These are phyloP conservation scores for Aspergillus aculeatus DNA, from an alignment of 2,329 filamentous ascomycete genomes.

Conservation along the genomic window DNA sequence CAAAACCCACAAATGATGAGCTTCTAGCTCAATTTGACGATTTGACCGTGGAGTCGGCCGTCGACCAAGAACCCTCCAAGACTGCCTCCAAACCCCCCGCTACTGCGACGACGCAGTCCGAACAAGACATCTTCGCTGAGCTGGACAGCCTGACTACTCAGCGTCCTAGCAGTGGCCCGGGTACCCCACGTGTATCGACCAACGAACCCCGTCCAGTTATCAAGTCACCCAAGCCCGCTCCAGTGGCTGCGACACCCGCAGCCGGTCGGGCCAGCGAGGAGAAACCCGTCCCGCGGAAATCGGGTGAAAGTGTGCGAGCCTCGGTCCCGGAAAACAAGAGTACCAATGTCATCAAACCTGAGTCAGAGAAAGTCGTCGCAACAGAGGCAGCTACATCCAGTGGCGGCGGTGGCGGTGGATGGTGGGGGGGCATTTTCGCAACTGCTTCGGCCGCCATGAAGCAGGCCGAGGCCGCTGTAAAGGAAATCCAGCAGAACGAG, in stretches of 20 bases:
- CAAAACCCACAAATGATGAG: slow-evolving; percentile 49
- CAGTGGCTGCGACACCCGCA: slow-evolving; percentile 36
- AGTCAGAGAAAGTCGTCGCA: slow-evolving; percentile 45
- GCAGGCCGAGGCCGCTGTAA: slow-evolving; percentile 87
- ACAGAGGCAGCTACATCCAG: slow-evolving; percentile 43
- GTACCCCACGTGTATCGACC: slow-evolving; percentile 69
- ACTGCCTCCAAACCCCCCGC: slow-evolving; percentile 18
- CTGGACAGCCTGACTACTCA: slow-evolving; percentile 76
- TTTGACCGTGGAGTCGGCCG: slow-evolving; percentile 40
- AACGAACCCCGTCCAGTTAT: slow-evolving; percentile 51
- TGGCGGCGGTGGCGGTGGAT: slow-evolving; percentile 71
- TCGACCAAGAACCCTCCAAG: slow-evolving; percentile 31
- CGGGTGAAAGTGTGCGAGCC: slow-evolving; percentile 71
- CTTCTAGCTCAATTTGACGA: slow-evolving; percentile 52
- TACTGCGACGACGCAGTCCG: slow-evolving; percentile 33
- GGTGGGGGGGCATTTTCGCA: slow-evolving; percentile 85
- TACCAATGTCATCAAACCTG: slow-evolving; percentile 46
- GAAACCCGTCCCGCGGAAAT: slow-evolving; percentile 62
- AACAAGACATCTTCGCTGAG: slow-evolving; percentile 81
- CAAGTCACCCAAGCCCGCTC: slow-evolving; percentile 54
- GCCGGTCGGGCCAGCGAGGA: slow-evolving; percentile 65
- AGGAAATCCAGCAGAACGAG: slow-evolving; percentile 93
- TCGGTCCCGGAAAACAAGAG: slow-evolving; percentile 71
- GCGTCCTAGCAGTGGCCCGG: slow-evolving; percentile 68
- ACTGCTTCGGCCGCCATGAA: slow-evolving; percentile 74